A percentile compares a stretch with the other conserved stretches of the same genome.
phyloP scores from a whole-genome alignment of 1,284 basidiomycete genomes.

The Trametes sp. region DNA sequence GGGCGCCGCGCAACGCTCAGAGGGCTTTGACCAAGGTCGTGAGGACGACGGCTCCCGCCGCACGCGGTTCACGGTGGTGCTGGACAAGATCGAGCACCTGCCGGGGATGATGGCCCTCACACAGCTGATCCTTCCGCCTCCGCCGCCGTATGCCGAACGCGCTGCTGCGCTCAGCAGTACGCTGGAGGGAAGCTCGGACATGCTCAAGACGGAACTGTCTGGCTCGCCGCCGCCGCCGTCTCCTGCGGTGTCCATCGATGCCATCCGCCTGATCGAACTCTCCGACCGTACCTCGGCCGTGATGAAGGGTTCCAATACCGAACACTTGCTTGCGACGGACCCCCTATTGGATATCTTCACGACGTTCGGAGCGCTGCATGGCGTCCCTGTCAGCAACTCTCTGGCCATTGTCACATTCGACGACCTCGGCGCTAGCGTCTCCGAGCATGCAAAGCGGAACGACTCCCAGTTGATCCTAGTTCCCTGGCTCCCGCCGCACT shows the following conservation, averaged over 20 bases:
- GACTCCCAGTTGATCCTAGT: constrained; percentile 65
- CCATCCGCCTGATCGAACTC: constrained; percentile 70
- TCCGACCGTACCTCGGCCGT: constrained; percentile 75
- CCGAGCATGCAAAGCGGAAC: constrained; percentile 55
- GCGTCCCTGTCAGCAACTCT: constrained; percentile 57
- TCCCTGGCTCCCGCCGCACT: constrained; percentile 64
- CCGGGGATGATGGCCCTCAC: constrained; percentile 76
- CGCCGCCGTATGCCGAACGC: constrained; percentile 28
- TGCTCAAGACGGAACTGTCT: constrained; percentile 11
- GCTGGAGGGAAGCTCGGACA: constrained; percentile 3
- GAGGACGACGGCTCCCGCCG: constrained; percentile 46
- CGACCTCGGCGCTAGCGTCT: constrained; percentile 60
- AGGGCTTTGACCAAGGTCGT: constrained; percentile 19
- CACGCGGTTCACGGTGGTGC: constrained; percentile 79
- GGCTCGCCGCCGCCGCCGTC: not conserved
- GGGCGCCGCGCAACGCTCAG: constrained; percentile 4
- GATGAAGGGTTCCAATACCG: constrained; percentile 68
- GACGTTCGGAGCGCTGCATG: constrained; percentile 66
- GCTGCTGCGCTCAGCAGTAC: constrained; percentile 11
- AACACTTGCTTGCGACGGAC: constrained; percentile 63
- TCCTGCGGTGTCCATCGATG: constrained; percentile 42
- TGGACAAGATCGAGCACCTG: constrained; percentile 93
- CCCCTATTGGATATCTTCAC: constrained; percentile 68
- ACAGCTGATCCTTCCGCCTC: constrained; percentile 64
- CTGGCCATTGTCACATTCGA: constrained; percentile 67